Evolutionary conservation across 768 basidiomycete genomes (phyloP).

Genomic region (Tylopilus rubrobrunneus): DNA sequence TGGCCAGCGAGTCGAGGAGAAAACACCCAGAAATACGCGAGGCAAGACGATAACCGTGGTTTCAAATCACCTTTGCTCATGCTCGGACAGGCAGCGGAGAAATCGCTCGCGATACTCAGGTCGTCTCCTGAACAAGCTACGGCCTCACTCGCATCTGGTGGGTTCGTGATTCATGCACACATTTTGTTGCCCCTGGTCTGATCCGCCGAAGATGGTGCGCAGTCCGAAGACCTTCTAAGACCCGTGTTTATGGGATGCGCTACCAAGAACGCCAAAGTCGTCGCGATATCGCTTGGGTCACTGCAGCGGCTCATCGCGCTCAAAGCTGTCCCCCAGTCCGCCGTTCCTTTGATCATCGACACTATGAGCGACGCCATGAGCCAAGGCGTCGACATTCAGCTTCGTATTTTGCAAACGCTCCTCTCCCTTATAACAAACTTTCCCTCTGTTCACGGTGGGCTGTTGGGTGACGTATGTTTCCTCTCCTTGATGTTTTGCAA

Average conservation of each 20-base stretch:
- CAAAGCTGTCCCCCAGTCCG: conserved; percentile 77
- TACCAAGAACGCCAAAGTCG: conserved; percentile 90
- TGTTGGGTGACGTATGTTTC: conserved; percentile 74
- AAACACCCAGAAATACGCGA: conserved; percentile 93
- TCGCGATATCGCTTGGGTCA: conserved; percentile 87
- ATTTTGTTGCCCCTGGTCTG: conserved; percentile 4
- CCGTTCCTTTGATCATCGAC: conserved; percentile 73
- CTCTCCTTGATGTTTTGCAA: background rate
- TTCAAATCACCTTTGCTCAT: conserved; percentile 6
- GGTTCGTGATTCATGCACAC: conserved; percentile 24
- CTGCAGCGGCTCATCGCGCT: conserved; percentile 87
- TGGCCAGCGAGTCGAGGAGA: conserved; percentile 84
- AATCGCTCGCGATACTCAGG: conserved; percentile 74
- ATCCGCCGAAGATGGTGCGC: conserved; percentile 56
- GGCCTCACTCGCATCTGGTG: conserved; percentile 69
- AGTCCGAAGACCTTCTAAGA: conserved; percentile 74
- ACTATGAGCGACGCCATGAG: conserved; percentile 86
- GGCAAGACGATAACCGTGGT: conserved; percentile 40
- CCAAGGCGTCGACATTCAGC: conserved; percentile 95
- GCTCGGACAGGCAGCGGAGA: conserved; percentile 69
- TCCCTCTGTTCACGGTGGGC: conserved; percentile 69
- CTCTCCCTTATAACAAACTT: conserved; percentile 90
- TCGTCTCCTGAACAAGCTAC: conserved; percentile 81
- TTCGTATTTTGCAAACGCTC: conserved; percentile 89
- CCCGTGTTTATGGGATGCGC: conserved; percentile 94